Conservation (phyloP, 164 flowering plant genomes). For the Dillenia suffruticosa region DNA sequence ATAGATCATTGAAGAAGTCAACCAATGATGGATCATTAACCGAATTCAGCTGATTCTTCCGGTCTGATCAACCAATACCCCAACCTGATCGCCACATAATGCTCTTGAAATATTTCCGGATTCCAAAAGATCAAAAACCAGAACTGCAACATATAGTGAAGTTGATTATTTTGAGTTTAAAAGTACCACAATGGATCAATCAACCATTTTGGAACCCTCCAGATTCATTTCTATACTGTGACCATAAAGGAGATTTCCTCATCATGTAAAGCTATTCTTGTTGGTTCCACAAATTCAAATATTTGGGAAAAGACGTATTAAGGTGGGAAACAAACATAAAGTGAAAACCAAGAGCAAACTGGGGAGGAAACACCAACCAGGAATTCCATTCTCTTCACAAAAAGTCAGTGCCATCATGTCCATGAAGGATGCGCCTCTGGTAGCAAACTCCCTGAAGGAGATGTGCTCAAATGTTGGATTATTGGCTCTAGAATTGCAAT, state of each 20-base stretch:
- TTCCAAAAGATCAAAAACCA: conserved; percentile 74
- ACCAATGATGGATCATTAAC: neutral
- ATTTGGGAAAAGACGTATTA: too few species aligned
- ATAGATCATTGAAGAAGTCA: too few species aligned
- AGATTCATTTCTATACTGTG: too few species aligned
- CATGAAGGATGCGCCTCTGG: conserved; percentile 62
- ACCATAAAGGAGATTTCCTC: too few species aligned
- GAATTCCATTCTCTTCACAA: conserved; percentile 83
- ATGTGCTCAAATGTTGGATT: conserved; percentile 60
- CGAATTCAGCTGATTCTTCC: conserved; percentile 48
- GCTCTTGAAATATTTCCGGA: conserved; percentile 92
- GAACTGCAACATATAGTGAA: conserved; percentile 39
- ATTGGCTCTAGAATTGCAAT: conserved; percentile 57
- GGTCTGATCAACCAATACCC: conserved; percentile 72
- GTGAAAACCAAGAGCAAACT: neutral
- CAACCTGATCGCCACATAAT: conserved; percentile 88
- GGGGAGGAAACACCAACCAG: conserved; percentile 47
- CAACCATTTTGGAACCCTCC: too few species aligned
- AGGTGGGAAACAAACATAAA: neutral
- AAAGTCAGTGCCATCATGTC: conserved; percentile 75
- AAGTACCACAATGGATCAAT: too few species aligned
- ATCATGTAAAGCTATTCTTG: too few species aligned
- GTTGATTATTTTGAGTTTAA: too few species aligned
- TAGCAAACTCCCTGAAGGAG: conserved; percentile 64
- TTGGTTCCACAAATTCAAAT: too few species aligned